Evolutionary conservation across 768 basidiomycete genomes (phyloP), one percentile per base, ranked within the genome.

Genomic region (Suillus variegatus): DNA sequence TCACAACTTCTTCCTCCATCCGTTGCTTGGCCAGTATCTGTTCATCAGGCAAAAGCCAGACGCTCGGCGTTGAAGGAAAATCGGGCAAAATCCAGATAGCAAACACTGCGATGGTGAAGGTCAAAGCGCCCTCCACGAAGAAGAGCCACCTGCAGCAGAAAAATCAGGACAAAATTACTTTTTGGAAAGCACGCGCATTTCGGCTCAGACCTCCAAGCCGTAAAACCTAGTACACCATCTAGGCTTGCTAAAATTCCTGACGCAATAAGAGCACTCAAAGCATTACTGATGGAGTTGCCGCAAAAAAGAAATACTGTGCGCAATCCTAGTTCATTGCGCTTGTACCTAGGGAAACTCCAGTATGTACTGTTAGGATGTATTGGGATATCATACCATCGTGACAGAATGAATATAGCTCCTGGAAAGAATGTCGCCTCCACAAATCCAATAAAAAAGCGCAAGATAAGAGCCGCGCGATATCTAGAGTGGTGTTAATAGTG

Each of bases 361-460:
- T 18, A n/a, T 47, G 6, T 20, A 18, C 9, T 35, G 32, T 35
- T 10, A 5, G 10, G 32, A 35, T 10, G 10, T n/a, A 55, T 20
- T 12, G 32, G 18, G 9, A 10, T 16, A n/a, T 13, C 6, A 44
- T 64, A 71, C 91, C 90, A 92, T 72, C 85, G 87, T 2, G 86
- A 88, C 43, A 90, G 78, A 16, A 91, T 76, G 74, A 90, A 89
- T 56, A 90, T 74, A 40, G 86, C 84, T 25, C 87, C 88, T 56
- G 89, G 89, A 71, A 86, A 88, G 75, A 89, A 90, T 6, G 85
- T 86, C 18, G 86, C 87, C 75, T 86, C 86, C 16, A 85, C 81
- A 68, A 88, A 88, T 32, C 93, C 93, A 22, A 93, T 82, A 73
- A 89, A 84, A 76, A 93, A 93, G n/a, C 92, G 84, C 0, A 87